phyloP scores from a whole-genome alignment of 2,329 filamentous ascomycete species.

The Sclerotinia glacialis region DNA sequence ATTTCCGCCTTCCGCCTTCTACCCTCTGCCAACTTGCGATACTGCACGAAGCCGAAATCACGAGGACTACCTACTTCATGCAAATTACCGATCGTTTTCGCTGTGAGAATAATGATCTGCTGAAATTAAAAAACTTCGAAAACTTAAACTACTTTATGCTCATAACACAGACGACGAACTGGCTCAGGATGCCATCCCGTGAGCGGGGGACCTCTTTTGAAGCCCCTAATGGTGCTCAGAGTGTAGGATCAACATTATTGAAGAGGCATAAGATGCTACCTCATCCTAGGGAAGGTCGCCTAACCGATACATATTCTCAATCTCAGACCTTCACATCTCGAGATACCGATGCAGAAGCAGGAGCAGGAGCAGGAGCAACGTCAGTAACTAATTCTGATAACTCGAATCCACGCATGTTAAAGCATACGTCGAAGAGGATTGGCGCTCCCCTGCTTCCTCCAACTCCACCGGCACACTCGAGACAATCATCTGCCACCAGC shows the following conservation, averaged over 20 bases:
- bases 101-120: slow-evolving; percentile 7
- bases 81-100: slow-evolving; percentile 14
- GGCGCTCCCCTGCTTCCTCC: slow-evolving; percentile 47
- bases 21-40: slow-evolving; percentile 20
- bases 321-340: slow-evolving; percentile 29
- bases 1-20: background rate
- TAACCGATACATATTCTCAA: slow-evolving; percentile 26
- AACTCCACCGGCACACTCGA: slow-evolving; percentile 61
- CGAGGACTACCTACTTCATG: slow-evolving; percentile 13
- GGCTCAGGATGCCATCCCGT: slow-evolving; percentile 38
- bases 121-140: background rate
- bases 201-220: slow-evolving; percentile 35
- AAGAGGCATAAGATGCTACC: slow-evolving; percentile 39
- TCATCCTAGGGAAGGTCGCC: slow-evolving; percentile 35
- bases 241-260: slow-evolving; percentile 34
- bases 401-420: slow-evolving; percentile 38
- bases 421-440: slow-evolving; percentile 38
- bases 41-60: slow-evolving; percentile 18
- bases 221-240: slow-evolving; percentile 32
- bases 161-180: slow-evolving; percentile 38
- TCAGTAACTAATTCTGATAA: slow-evolving; percentile 34
- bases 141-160: slow-evolving; percentile 35
- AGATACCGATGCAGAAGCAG: slow-evolving; percentile 34
- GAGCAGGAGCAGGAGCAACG: slow-evolving; percentile 33
- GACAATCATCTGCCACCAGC: slow-evolving; percentile 51